Base-by-base conservation (phyloP, 2,329 filamentous ascomycete genomes). In the Pseudopyrenochaeta lycopersici region DNA sequence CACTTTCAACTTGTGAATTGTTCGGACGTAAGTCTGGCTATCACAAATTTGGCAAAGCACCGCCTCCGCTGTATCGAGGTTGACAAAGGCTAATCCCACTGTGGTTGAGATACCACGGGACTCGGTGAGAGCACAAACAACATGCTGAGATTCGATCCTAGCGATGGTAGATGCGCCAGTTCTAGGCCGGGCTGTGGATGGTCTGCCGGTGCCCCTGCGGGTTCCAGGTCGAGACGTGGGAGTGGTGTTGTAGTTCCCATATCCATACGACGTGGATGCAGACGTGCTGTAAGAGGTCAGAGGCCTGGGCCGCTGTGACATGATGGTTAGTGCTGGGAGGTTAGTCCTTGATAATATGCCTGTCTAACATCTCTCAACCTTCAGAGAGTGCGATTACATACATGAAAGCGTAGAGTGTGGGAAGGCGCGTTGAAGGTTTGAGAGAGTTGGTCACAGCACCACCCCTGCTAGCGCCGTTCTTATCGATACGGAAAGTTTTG, bases 21-120 rank as follows among this genome's bases (percentile, higher is more conserved):
- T 96, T 68, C 88, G 89, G 52, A 92, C 88, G 71, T 96, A 98
- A 30, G 92, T 96, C 72, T 97, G 92, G 51, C 89, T 96, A 74
- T 98, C 94, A 69, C 90, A 92, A 60, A 98, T 94, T 68, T 97
- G 92, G 69, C 91, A 96, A 33, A 98, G 82, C 23, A 92, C 86
- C 14, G 87, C 90, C 76, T 97, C 92, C 33, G 90, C 90, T 2
- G 91, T 93, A 36, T 91, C 88, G 2, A 96, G 81, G 68, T 98
- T 96, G 69, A 97, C 82, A 68, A 97, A 93, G 2, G 92, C 91
- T 35, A 97, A 81, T 1, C 94, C 93, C 1, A 98, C 88, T 0
- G 88, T 90, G 0, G 92, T 92, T 18, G 90, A 88, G 4, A 97
- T 85, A 4, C 92, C 92, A n/a, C 93, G 89, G 38, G 91, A 92